Conservation (phyloP, 805 yeast species). For the Wickerhamomyces strasburgensis region DNA sequence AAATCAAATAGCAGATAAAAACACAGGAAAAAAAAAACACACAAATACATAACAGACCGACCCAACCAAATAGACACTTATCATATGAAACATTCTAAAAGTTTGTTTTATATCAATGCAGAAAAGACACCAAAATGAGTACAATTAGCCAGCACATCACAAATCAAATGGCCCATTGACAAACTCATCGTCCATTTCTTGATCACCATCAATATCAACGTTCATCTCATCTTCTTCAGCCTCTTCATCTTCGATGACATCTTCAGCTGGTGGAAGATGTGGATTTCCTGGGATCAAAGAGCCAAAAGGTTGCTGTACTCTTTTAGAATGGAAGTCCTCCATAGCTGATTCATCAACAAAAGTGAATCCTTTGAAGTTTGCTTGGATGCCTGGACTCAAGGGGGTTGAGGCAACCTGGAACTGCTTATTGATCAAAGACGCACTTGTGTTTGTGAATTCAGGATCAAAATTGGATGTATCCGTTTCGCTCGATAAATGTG, state of each 20-base stretch:
- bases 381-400: conserved; percentile 90
- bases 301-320: conserved; percentile 42
- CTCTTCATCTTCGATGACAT: conserved; percentile 70
- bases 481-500: conserved; percentile 83
- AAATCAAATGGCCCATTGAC: conserved; percentile 88
- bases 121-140: not conserved
- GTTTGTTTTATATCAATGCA: too few species aligned
- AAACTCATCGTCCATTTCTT: conserved; percentile 73
- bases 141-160: conserved; percentile 25
- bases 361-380: conserved; percentile 94
- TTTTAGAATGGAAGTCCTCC: conserved; percentile 68
- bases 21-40: too few species aligned
- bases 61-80: too few species aligned
- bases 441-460: conserved; percentile 89
- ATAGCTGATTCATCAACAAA: conserved; percentile 91
- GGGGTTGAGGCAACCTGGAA: conserved; percentile 62
- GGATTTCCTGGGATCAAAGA: conserved; percentile 79
- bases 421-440: conserved; percentile 71
- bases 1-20: too few species aligned
- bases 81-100: too few species aligned
- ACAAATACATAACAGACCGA: too few species aligned
- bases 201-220: conserved; percentile 41
- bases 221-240: conserved; percentile 41
- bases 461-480: conserved; percentile 98
- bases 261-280: conserved; percentile 76